phyloP scores from a whole-genome alignment of 352 stramenopile species.

The Phytopythium chamaehyphon region DNA sequence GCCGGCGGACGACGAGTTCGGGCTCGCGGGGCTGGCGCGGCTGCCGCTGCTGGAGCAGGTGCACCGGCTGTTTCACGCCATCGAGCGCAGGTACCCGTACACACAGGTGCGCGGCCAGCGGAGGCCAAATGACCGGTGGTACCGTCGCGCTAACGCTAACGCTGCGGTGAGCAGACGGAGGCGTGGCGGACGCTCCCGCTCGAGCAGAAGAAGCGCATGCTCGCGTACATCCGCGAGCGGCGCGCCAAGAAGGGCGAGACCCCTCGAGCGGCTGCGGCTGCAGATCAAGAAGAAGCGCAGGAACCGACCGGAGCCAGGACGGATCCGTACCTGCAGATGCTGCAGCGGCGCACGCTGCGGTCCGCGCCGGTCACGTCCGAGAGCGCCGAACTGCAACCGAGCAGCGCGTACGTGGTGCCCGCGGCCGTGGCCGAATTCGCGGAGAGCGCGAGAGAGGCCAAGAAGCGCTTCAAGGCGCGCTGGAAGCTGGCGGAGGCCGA shows the following conservation, averaged over 20 bases:
- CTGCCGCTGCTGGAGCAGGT: constrained; percentile 83
- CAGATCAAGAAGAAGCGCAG: background rate
- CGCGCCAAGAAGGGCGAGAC: constrained; percentile 22
- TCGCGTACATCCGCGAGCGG: constrained; percentile 78
- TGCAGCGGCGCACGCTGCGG: constrained; percentile 62
- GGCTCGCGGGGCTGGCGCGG: constrained; percentile 51
- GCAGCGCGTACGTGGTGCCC: constrained; percentile 58
- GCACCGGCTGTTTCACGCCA: constrained; percentile 81
- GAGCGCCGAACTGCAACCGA: constrained; percentile 28
- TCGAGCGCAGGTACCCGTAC: constrained; percentile 79
- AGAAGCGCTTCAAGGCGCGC: constrained; percentile 37
- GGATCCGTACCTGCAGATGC: constrained; percentile 78
- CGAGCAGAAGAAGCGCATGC: constrained; percentile 77
- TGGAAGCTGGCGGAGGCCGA: constrained; percentile 74
- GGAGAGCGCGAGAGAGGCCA: constrained; percentile 19
- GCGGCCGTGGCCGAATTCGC: constrained; percentile 46
- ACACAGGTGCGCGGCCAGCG: constrained; percentile 64
- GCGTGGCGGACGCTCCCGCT: constrained; percentile 73
- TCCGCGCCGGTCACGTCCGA: constrained; percentile 8
- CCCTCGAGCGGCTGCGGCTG: constrained; percentile 2
- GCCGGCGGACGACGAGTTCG: constrained; percentile 56
- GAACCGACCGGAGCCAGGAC: constrained; percentile 21
- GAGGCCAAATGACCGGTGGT: too few relatives aligned
- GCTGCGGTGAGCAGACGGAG: too few relatives aligned
- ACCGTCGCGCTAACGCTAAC: too few relatives aligned